Evolutionary conservation across 31 red algal genomes (phyloP), one percentile per base, ranked within the genome.

Genomic region (Endocladia muricata): DNA sequence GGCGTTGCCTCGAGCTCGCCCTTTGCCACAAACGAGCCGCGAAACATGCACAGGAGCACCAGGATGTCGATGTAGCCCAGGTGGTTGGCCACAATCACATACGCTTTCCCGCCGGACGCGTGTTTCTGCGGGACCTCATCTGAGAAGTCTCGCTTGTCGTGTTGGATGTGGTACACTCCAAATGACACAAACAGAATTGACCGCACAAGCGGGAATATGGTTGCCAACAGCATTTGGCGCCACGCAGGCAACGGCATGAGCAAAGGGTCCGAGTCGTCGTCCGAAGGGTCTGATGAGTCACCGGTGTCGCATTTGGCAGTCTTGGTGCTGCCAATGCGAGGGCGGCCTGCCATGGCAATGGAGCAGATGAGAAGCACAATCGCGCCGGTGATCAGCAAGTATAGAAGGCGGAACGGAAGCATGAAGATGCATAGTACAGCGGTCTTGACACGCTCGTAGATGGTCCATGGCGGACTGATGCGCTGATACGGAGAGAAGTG

Each of bases 61-160:
- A 96, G 70, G 70, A 96, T 92, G 61, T 96, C 94, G 47, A 96
- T 78, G 67, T 92, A 92, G 36, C 94, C 89, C 3, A 89, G 70
- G 43, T 96, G 94, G 60, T 96, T 96, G 29, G 75, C 70, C 44
- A 96, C 88, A 52, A 96, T 94, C 3, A 88, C 83, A 57, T 77
- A 86, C 17, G 91, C 83, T 34, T 77, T 30, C 3, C 40, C 38
- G 32, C 58, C 29, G 8, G 37, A 26, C 2, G 58, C 13, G 40
- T 37, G n/a, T 1, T 37, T 23, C 47, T 47, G 34, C 23, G 63
- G 54, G 71, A 61, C 43, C 4, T 68, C 25, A 47, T n/a, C 40
- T 19, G 74, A 69, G 51, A 81, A 59, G 25, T 31, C 26, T 2
- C 19, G 78, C 13, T 26, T 38, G 23, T 78, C 52, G 39, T 55